These are phyloP conservation scores for Podila epigama DNA, from an alignment of 192 early-diverging fungal species.

Conservation along the genomic window DNA sequence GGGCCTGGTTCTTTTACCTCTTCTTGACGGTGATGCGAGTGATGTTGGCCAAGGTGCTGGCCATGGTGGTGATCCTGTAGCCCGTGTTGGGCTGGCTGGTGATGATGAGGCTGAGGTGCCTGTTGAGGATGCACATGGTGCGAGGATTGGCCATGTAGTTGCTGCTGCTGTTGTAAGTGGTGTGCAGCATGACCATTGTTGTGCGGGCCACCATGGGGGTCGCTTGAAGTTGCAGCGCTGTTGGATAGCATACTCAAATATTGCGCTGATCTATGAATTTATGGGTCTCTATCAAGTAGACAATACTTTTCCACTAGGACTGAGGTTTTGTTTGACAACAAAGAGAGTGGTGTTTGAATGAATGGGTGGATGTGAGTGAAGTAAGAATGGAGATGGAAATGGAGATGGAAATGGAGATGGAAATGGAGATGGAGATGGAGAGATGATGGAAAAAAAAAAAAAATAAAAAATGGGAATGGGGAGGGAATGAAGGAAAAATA, in stretches of 20 bases:
- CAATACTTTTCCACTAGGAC: background rate
- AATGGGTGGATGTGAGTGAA: background rate
- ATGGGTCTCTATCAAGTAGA: conserved; percentile 8
- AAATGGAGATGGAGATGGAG: background rate
- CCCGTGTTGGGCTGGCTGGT: too few relatives aligned
- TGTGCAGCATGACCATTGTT: background rate
- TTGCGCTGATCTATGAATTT: too few relatives aligned
- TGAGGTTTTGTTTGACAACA: conserved; percentile 9
- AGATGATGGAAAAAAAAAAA: background rate
- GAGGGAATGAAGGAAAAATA: background rate
- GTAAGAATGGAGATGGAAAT: background rate
- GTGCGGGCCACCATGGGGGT: too few relatives aligned
- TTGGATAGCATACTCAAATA: too few relatives aligned
- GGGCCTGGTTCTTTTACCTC: conserved; percentile 13
- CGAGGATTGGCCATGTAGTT: background rate
- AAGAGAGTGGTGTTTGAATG: background rate
- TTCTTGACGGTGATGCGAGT: conserved; percentile 17
- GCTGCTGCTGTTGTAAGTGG: background rate
- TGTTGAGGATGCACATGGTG: conserved; percentile 2
- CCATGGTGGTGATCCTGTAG: conserved; percentile 10
- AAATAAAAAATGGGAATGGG: background rate
- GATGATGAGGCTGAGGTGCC: background rate
- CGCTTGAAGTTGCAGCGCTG: too few relatives aligned
- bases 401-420: background rate
- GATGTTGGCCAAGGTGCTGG: conserved; percentile 20